A percentile compares a stretch with the other conserved stretches of the same genome.
Evolutionary conservation across 441 rosid genomes (phyloP).

Genomic region (Aleurites moluccanus): DNA sequence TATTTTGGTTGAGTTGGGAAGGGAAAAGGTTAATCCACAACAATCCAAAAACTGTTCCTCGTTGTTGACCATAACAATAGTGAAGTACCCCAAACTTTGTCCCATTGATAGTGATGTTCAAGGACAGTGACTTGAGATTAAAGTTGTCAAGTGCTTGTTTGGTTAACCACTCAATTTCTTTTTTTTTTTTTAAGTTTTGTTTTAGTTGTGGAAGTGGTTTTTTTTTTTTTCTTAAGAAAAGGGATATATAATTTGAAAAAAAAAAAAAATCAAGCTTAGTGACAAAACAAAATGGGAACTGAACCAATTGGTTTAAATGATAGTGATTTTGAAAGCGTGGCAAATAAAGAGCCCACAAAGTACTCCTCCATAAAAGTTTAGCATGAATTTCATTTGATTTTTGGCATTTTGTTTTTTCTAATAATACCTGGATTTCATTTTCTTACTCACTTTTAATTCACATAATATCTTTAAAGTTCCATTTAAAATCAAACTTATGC

Average conservation of each 20-base stretch:
- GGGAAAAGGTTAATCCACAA: conserved; percentile 4
- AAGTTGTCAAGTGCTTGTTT: background rate
- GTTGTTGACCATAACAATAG: conserved; percentile 24
- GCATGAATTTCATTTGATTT: too few species aligned
- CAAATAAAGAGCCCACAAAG: background rate
- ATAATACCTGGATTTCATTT: too few species aligned
- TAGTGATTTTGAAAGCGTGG: background rate
- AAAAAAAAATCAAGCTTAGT: too few species aligned
- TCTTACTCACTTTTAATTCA: too few species aligned
- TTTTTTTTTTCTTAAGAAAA: too few species aligned
- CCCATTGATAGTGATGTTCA: conserved; percentile 27
- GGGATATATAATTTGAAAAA: too few species aligned
- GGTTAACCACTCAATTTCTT: background rate
- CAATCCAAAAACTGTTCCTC: conserved; percentile 23
- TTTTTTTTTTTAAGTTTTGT: too few species aligned
- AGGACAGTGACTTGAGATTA: conserved; percentile 26
- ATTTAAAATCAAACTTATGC: too few species aligned
- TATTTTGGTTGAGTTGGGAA: background rate
- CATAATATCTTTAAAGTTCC: too few species aligned
- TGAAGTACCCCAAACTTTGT: conserved; percentile 12
- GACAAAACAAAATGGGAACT: background rate
- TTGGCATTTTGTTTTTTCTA: too few species aligned
- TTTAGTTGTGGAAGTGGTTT: too few species aligned
- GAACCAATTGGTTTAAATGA: background rate
- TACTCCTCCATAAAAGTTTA: too few species aligned